These are phyloP conservation scores for Acacia crassicarpa DNA, from an alignment of 306 rosid genomes.

Conservation along the genomic window DNA sequence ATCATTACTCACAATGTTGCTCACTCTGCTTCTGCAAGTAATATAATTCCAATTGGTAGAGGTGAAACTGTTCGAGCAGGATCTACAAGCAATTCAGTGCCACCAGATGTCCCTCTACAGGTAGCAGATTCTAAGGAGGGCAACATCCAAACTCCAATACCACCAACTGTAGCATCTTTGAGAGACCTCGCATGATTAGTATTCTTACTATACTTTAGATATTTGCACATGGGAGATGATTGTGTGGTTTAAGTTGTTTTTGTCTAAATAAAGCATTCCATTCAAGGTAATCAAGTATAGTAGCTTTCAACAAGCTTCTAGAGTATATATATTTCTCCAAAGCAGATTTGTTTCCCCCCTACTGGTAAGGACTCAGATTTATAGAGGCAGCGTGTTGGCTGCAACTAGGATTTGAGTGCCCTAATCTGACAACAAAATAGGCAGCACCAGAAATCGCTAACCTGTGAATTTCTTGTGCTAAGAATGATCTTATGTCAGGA, in stretches of 20 bases:
- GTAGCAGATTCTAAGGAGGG: slow-evolving; percentile 38
- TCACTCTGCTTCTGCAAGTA: slow-evolving; percentile 45
- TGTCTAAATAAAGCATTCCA: slow-evolving; percentile 34
- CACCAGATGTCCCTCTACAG: slow-evolving; percentile 43
- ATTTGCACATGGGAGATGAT: slow-evolving; percentile 19
- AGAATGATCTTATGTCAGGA: background rate
- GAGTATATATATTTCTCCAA: slow-evolving; percentile 26
- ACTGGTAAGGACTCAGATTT: background rate
- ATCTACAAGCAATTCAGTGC: slow-evolving; percentile 32
- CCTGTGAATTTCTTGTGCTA: background rate
- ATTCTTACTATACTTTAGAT: slow-evolving; percentile 21
- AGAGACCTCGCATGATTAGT: slow-evolving; percentile 45
- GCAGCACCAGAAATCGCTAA: background rate
- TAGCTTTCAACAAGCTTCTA: slow-evolving; percentile 32
- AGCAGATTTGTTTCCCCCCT: background rate
- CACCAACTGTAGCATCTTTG: slow-evolving; percentile 25
- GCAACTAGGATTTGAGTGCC: background rate
- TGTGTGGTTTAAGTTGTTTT: slow-evolving; percentile 15
- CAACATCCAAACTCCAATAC: slow-evolving; percentile 9
- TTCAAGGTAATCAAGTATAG: slow-evolving; percentile 25
- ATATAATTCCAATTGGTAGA: slow-evolving; percentile 33
- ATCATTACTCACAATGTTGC: slow-evolving; percentile 20
- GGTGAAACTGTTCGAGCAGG: slow-evolving; percentile 43
- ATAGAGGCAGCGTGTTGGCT: background rate
- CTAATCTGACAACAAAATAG: background rate